phyloP scores from a whole-genome alignment of 768 basidiomycete species.

The Termitomyces sp. region DNA sequence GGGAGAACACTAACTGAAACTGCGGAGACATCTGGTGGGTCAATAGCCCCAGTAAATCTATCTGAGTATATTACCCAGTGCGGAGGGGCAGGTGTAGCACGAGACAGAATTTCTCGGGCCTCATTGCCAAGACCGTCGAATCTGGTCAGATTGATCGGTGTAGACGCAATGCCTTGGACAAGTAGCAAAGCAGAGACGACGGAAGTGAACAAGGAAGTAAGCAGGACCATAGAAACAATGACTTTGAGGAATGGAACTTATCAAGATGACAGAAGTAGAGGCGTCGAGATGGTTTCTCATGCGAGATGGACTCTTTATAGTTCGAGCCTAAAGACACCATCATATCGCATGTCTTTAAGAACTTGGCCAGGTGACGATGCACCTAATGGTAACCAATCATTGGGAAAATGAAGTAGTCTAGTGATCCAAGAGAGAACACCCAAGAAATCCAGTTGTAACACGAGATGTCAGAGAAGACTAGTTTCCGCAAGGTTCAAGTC shows the following conservation, averaged over 20 bases:
- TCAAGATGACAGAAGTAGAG: background rate
- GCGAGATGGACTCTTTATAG: conserved; percentile 4
- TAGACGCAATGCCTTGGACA: conserved; percentile 10
- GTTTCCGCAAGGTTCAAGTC: background rate
- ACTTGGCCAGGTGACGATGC: conserved; percentile 6
- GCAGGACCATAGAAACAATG: conserved; percentile 9
- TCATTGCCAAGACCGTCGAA: conserved; percentile 24
- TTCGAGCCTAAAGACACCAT: no score
- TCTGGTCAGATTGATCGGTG: conserved; percentile 14
- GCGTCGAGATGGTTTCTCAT: background rate
- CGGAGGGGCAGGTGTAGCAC: conserved; percentile 40
- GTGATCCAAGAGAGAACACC: background rate
- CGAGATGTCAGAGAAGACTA: background rate
- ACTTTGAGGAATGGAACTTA: background rate
- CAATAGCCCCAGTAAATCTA: conserved; percentile 36
- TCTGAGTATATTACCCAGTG: conserved; percentile 44
- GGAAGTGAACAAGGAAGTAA: conserved; percentile 11
- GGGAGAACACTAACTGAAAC: conserved; percentile 28
- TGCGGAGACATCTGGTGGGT: conserved; percentile 40
- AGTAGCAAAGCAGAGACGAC: conserved; percentile 12
- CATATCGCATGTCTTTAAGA: background rate
- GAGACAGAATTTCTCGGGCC: conserved; percentile 26
- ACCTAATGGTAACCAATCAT: background rate
- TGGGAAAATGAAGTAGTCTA: background rate
- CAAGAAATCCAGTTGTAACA: background rate